phyloP scores from a whole-genome alignment of 805 yeast species.

The Candida pseudoglaebosa region DNA sequence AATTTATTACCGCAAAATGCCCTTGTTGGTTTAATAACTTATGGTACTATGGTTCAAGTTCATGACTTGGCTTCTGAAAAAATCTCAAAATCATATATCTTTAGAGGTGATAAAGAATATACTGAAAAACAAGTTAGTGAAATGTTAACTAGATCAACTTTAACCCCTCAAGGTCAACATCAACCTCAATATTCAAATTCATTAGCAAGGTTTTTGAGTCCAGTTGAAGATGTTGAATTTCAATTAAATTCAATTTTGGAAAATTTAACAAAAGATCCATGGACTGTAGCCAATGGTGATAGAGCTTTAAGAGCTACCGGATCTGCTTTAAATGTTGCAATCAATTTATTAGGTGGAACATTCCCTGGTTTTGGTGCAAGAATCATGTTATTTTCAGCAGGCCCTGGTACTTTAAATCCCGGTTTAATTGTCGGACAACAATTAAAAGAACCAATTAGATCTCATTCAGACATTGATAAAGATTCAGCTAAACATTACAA shows the following conservation, averaged over 20 bases:
- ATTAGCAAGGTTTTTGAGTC: conserved; percentile 63
- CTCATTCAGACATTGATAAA: conserved; percentile 94
- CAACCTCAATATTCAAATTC: conserved; percentile 25
- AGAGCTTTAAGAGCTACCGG: conserved; percentile 93
- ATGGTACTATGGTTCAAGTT: conserved; percentile 85
- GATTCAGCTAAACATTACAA: conserved; percentile 83
- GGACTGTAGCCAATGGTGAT: conserved; percentile 82
- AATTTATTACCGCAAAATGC: conserved; percentile 86
- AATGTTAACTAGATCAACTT: conserved; percentile 39
- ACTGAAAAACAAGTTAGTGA: conserved; percentile 62
- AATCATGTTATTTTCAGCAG: conserved; percentile 85
- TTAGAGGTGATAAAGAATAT: conserved; percentile 87
- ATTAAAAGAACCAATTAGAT: conserved; percentile 92
- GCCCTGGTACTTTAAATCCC: conserved; percentile 92
- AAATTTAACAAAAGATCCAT: conserved; percentile 72
- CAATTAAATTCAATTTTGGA: conserved; percentile 78
- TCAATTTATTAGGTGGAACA: conserved; percentile 74
- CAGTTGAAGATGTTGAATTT: conserved; percentile 75
- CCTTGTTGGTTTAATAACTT: conserved; percentile 81
- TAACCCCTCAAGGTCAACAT: conserved; percentile 22
- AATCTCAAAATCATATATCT: conserved; percentile 72
- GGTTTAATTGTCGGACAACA: conserved; percentile 91
- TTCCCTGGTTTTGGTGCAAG: conserved; percentile 86
- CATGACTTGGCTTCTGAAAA: conserved; percentile 70
- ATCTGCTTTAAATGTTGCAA: conserved; percentile 82